Base-by-base conservation (phyloP, 345 rosid genomes). In the Crucihimalaya himalaica region DNA sequence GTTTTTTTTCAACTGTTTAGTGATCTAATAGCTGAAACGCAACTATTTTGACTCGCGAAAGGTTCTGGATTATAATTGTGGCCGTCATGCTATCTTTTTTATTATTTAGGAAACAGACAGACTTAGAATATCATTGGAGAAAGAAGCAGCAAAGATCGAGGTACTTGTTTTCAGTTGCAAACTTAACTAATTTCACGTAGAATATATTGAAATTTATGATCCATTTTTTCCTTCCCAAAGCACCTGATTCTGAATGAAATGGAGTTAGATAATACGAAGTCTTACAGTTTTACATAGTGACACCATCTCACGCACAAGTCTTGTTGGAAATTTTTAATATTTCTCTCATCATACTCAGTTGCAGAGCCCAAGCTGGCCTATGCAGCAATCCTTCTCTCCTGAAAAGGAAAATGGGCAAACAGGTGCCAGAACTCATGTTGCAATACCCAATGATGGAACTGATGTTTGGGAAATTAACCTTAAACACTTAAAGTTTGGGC, bases 391-490 rank as follows among this genome's bases (percentile, higher is more conserved):
- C 46, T 78, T 67, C 61, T 87, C 94, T 53, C 86, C 91, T 40
- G 62, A 72, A 20, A 76, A 73, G 74, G 92, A 86, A 72, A 67
- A 34, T 42, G 83, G 80, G 72, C 71, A 77, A 73, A 50, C 59
- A 7, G 68, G 37, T 25, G 70, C 54, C 74, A 79, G 82, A 60
- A 57, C 66, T 78, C 85, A 83, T 81, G 88, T 95, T 80, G 42
- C 87, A 63, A 95, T 95, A 85, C 99, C 97, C 53, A 80, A 67
- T 73, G 99, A 92, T 67, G 97, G 97, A 80, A 88, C 88, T 60
- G 97, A 95, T 82, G 99, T 87, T 27, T 95, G 99, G 99, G 99
- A 95, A 86, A 84, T 95, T 70, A 88, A 95, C 81, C 85, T 86
- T 19, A 70, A 77, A 73, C 66, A 85, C 69, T 76, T 95, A 72